Percentiles rank a stretch among this genome's conserved stretches.
phyloP scores from a whole-genome alignment of 345 rosid genomes.

The Gossypium bickii region DNA sequence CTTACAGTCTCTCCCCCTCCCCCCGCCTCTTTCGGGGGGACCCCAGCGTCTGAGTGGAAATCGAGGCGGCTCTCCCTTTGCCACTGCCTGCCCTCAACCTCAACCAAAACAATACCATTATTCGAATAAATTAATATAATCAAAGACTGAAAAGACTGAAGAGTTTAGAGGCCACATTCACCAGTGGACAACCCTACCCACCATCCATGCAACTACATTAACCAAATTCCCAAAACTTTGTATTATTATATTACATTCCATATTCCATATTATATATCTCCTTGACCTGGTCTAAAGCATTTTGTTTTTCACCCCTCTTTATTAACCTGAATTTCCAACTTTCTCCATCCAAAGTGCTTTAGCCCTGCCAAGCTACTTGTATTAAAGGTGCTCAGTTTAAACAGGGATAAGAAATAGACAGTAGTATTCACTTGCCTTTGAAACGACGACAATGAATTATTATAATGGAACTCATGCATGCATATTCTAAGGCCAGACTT shows the following conservation, averaged over 20 bases:
- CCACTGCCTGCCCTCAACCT: not conserved
- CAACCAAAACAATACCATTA: not conserved
- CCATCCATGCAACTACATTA: not conserved
- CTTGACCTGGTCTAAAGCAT: no score
- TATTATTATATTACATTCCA: not conserved
- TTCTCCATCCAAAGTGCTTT: not conserved
- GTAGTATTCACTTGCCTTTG: not conserved
- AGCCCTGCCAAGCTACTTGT: not conserved
- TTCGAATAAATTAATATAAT: not conserved
- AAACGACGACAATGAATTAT: not conserved
- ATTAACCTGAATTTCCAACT: not conserved
- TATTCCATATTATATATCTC: not conserved
- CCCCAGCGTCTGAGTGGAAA: not conserved
- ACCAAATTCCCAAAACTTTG: not conserved
- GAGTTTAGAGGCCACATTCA: not conserved
- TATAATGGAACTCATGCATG: not conserved
- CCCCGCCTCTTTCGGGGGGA: not conserved
- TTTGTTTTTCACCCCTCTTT: not conserved
- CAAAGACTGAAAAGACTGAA: not conserved
- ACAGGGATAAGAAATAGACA: not conserved
- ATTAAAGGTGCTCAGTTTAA: not conserved
- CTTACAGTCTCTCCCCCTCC: not conserved
- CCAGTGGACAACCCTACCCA: not conserved
- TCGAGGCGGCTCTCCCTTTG: not conserved
- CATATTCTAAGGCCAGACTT: constrained; percentile 1